Percentiles rank a stretch among this genome's conserved stretches.
Conservation (phyloP, 2,329 filamentous ascomycete species). For the Diplodia corticola region DNA sequence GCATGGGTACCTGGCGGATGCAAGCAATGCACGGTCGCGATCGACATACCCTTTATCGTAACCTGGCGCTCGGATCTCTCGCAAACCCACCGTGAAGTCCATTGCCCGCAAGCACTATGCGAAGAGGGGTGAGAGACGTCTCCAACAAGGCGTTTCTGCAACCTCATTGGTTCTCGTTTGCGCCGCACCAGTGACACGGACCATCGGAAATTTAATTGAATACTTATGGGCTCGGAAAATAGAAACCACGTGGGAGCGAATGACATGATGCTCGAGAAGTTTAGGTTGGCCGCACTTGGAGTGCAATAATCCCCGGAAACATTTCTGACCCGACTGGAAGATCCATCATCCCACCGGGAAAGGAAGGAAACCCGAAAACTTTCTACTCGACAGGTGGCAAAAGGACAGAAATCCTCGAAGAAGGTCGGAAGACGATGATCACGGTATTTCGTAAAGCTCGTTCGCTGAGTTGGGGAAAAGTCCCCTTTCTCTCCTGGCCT, state of each 20-base stretch:
- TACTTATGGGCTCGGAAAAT: neutral
- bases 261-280: neutral
- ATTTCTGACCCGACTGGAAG: neutral
- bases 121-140: neutral
- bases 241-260: neutral
- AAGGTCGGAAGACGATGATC: neutral
- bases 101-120: neutral
- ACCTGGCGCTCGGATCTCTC: slow-evolving; percentile 7
- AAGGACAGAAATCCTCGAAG: neutral
- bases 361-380: neutral
- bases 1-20: neutral
- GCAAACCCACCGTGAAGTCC: neutral
- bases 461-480: neutral
- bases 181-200: neutral
- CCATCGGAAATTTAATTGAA: neutral
- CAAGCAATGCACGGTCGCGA: slow-evolving; percentile 13
- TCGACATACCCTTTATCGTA: neutral
- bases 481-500: neutral
- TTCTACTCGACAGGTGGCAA: neutral
- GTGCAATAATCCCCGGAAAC: neutral
- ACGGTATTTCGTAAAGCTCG: neutral
- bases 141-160: neutral
- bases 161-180: neutral
- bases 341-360: neutral
- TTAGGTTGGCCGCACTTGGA: neutral